phyloP scores from a whole-genome alignment of 352 stramenopile species.

The Globisporangium acanthophoron region DNA sequence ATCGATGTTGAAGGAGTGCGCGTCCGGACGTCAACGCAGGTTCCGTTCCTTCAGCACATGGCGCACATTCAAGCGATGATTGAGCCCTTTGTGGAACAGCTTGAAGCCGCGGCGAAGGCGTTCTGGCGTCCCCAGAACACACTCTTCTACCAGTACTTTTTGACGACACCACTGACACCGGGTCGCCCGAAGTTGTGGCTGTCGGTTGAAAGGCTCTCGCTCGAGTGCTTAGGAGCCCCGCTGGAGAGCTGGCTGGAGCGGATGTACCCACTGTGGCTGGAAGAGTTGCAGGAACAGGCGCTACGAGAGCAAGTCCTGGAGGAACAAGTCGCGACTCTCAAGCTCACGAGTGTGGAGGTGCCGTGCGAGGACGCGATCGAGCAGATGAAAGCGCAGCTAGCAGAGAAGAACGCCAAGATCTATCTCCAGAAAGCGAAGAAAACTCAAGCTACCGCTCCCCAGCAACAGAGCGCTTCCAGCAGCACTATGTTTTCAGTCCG shows the following conservation, averaged over 20 bases:
- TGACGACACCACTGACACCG: conserved; percentile 26
- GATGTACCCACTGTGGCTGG: conserved; percentile 69
- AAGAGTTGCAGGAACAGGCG: conserved; percentile 61
- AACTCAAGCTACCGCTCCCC: conserved; percentile 11
- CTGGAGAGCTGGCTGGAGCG: conserved; percentile 68
- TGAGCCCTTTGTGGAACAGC: conserved; percentile 21
- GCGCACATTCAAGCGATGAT: conserved; percentile 23
- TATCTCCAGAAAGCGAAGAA: conserved; percentile 59
- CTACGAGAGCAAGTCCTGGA: conserved; percentile 52
- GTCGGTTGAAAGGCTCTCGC: conserved; percentile 27
- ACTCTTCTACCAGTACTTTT: conserved; percentile 61
- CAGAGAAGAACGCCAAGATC: conserved; percentile 52
- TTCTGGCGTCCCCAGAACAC: conserved; percentile 63
- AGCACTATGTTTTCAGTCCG: conserved; percentile 23
- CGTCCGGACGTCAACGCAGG: conserved; percentile 26
- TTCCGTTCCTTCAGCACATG: conserved; percentile 29
- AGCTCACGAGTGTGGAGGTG: conserved; percentile 49
- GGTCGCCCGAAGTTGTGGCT: conserved; percentile 44
- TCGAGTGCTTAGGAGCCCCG: conserved; percentile 42
- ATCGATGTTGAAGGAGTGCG: conserved; percentile 44
- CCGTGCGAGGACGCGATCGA: conserved; percentile 26
- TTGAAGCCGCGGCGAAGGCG: conserved; percentile 17
- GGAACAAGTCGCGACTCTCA: conserved; percentile 49
- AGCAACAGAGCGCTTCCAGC: conserved; percentile 6
- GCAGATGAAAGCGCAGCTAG: conserved; percentile 42